These are phyloP conservation scores for Solanum ahanhuiri DNA, from an alignment of 257 asterid species.

Conservation along the genomic window DNA sequence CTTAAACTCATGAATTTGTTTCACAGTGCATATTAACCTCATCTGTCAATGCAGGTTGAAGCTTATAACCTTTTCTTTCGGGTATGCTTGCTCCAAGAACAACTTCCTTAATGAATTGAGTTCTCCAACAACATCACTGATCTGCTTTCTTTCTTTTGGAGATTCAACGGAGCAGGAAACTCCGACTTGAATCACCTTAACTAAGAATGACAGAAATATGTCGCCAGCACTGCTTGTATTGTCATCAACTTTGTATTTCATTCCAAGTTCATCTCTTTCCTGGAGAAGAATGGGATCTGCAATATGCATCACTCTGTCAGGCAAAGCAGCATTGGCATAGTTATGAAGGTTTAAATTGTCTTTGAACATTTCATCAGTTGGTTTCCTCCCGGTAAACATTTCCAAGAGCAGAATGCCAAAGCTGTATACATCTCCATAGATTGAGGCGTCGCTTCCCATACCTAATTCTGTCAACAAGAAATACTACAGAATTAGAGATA, in stretches of 20 bases:
- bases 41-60: neutral
- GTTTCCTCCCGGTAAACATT: constrained; percentile 8
- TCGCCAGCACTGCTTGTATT: neutral
- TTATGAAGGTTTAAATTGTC: neutral
- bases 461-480: constrained; percentile 10
- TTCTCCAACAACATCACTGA: neutral
- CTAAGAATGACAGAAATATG: neutral
- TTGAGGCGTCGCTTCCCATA: constrained; percentile 9
- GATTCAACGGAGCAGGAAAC: neutral
- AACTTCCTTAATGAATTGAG: neutral
- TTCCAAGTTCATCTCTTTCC: neutral
- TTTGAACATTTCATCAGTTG: constrained; percentile 14
- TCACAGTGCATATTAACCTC: neutral
- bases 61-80: neutral
- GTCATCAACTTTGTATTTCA: neutral
- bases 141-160: neutral
- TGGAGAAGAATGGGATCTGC: constrained; percentile 2
- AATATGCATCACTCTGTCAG: neutral
- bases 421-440: constrained; percentile 11
- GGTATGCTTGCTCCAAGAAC: neutral
- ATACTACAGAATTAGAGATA: neutral
- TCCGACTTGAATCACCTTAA: neutral
- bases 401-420: constrained; percentile 6
- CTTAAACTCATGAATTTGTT: neutral
- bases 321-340: no score